phyloP scores from a whole-genome alignment of 331 rosid species.

The Dryas integrifolia region DNA sequence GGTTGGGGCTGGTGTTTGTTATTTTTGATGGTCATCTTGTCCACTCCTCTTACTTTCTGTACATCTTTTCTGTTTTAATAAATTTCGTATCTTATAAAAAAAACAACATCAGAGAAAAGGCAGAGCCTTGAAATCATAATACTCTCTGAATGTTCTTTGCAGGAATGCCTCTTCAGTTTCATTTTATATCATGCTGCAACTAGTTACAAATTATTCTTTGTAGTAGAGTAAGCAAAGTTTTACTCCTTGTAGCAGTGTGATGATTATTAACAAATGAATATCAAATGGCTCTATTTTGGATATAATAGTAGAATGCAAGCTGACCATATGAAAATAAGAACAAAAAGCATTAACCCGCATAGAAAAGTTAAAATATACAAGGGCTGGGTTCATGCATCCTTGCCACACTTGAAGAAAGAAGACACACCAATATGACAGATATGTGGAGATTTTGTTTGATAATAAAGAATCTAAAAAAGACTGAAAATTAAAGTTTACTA shows the following conservation, averaged over 20 bases:
- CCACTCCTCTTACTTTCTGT: too few relatives aligned
- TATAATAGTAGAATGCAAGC: background rate
- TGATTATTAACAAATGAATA: background rate
- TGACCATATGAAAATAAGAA: background rate
- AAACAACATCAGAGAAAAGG: background rate
- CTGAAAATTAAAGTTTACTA: background rate
- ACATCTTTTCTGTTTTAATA: too few relatives aligned
- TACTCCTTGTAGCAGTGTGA: conserved; percentile 5
- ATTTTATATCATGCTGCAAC: background rate
- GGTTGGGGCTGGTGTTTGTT: too few relatives aligned
- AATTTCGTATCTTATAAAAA: too few relatives aligned
- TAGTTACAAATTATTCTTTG: background rate
- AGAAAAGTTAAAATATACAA: background rate
- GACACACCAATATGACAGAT: background rate
- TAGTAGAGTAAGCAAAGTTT: background rate
- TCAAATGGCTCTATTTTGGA: background rate
- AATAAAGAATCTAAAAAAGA: background rate
- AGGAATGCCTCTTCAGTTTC: background rate
- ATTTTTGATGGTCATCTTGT: too few relatives aligned
- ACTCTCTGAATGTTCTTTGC: background rate
- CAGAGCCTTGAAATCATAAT: conserved; percentile 14
- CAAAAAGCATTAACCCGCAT: background rate
- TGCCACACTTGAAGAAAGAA: background rate
- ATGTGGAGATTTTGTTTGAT: background rate
- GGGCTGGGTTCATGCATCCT: conserved; percentile 4